Base-by-base conservation (phyloP, 495 filamentous ascomycete genomes). In the Arthonia radiata region DNA sequence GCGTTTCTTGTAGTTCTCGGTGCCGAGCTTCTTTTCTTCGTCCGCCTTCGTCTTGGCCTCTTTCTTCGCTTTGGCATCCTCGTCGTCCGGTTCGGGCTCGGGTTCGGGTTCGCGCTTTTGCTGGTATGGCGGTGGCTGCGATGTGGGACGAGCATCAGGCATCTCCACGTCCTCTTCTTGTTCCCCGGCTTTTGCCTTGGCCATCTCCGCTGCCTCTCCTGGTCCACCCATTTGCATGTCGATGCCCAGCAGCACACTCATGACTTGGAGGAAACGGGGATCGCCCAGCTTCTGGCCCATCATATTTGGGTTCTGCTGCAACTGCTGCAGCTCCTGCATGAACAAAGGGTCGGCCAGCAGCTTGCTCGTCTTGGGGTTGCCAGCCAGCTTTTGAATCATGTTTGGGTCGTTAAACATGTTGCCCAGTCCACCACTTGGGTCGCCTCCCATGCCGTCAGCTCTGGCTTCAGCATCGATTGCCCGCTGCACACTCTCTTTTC, bases 1-100 rank as follows among this genome's bases (percentile, higher is more conserved):
- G 38, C 80, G 67, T 64, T 93, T 91, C 68, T 94, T 99, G 59
- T 99, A 99, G 42, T 70, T 70, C 36, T 90, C 77, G 15, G 81
- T 99, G 30, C 86, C 86, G 26, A 91, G 57, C 30, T 68, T 73
- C 63, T 94, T 99, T 57, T 93, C 80, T 30, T 77, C 71, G 38
- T 99, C 86, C 27, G 79, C 86, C 18, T 76, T 78, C 42, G 71
- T 79, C 55, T 93, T 81, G 0, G 80, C 80, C 59, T 89, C 73
- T 50, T 71, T 72, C 54, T 78, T 75, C 17, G 71, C 73, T 32
- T 67, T 46, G 0, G 65, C 59, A 41, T 94, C 86, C 39, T 91
- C 79, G 38, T 89, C 74, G 38, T 70, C 53, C 23, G 58, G 58
- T 43, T 67, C 64, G 10, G 64, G 59, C 38, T 72, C 64, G 4